Percentiles rank a stretch among this genome's conserved stretches.
These are phyloP conservation scores for Linnemannia schmuckeri DNA, from an alignment of 192 early-diverging fungal species.

Conservation along the genomic window DNA sequence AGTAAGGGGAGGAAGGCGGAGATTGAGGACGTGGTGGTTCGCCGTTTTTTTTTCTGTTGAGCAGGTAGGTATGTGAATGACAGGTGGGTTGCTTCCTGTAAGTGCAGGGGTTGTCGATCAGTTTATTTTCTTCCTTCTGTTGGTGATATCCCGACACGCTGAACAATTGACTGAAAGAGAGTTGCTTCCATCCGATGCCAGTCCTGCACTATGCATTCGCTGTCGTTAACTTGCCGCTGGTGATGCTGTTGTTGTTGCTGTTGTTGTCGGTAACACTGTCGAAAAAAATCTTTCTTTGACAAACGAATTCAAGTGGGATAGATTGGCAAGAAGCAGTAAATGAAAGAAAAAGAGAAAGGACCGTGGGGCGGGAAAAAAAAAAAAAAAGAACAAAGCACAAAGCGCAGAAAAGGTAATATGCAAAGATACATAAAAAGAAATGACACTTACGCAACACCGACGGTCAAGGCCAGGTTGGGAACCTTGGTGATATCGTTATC, in stretches of 20 bases:
- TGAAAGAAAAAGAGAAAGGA: neutral
- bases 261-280: neutral
- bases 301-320: no score
- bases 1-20: neutral
- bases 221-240: neutral
- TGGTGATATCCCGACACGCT: neutral
- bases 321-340: neutral
- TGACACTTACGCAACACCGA: slow-evolving; percentile 78
- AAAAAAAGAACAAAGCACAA: neutral
- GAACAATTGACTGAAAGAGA: neutral
- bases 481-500: slow-evolving; percentile 86
- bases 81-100: neutral
- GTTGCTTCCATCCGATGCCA: neutral
- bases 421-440: slow-evolving; percentile 8
- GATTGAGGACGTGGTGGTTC: neutral
- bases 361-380: neutral
- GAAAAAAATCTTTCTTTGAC: neutral
- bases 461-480: slow-evolving; percentile 89
- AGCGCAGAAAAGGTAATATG: neutral
- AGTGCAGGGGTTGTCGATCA: neutral
- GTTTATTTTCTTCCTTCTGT: neutral
- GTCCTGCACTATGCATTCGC: neutral
- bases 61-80: no score
- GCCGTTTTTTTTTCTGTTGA: neutral
- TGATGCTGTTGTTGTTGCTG: neutral